Evolutionary conservation across 2,329 filamentous ascomycete species (phyloP), one percentile per base, ranked within the genome.

Genomic region (Claviceps sp.): DNA sequence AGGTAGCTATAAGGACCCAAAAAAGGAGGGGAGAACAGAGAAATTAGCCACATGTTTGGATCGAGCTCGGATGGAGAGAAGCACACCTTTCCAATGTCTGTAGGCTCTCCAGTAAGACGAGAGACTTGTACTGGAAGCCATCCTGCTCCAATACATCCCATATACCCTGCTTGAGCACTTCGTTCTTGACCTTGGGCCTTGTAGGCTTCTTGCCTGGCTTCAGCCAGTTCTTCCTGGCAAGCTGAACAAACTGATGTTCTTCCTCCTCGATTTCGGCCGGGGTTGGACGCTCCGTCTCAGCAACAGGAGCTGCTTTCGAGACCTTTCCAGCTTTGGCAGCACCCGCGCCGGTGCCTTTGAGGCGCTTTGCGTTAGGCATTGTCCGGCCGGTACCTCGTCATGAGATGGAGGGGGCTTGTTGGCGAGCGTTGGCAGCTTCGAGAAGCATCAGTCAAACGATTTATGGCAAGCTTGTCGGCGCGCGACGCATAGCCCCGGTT

Each of bases 91-190:
- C 93, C 54, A 98, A 70, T 43, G 90, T 82, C 71, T 96, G 93
- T 60, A 97, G 70, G 60, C 89, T 91, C 69, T 98, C 93, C 52
- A 98, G 76, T 26, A 87, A 78, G 57, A 95, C 72, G 22, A 98
- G 76, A 5, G 85, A 85, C 65, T 82, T 85, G 65, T 85, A 81
- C 37, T 80, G 75, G 63, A 96, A 97, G 52, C 79, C 77, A 51
- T 89, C 86, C 57, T 83, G 82, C 68, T 95, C 89, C 60, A 98
- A 71, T 52, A 82, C 77, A 67, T 94, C 87, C 89, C 91, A 98
- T 53, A 98, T 83, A 62, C 87, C 82, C 59, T 81, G 79, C 72
- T 94, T 95, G 62, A 98, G 71, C 47, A 94, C 81, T 57, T 94
- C 85, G 49, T 87, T 91, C 68, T 87, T 86, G 70, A 87, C 83